Evolutionary conservation across 495 filamentous ascomycete genomes (phyloP).

Genomic region (Penicillium soppii): DNA sequence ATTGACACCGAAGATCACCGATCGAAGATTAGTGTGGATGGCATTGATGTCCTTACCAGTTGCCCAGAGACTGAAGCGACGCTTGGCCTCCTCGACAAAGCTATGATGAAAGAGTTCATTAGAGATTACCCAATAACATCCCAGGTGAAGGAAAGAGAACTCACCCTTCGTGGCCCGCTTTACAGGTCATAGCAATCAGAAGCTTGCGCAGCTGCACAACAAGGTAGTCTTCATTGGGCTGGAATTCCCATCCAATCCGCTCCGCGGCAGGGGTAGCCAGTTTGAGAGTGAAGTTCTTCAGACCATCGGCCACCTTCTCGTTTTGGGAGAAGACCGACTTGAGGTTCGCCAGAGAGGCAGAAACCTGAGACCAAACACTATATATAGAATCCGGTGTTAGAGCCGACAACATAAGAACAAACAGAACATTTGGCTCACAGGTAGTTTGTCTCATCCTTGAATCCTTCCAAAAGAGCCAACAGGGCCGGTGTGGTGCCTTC

Average conservation of each 20-base stretch:
- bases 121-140: constrained; percentile 11
- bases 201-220: constrained; percentile 76
- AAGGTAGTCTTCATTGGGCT: constrained; percentile 74
- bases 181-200: constrained; percentile 71
- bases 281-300: constrained; percentile 72
- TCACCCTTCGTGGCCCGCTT: constrained; percentile 69
- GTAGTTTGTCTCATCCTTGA: constrained; percentile 77
- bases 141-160: constrained; percentile 19
- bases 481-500: constrained; percentile 76
- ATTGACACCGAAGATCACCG: constrained; percentile 75
- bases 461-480: constrained; percentile 75
- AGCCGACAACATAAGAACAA: background rate
- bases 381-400: constrained; percentile 24
- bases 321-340: constrained; percentile 64
- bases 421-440: constrained; percentile 47
- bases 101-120: constrained; percentile 35
- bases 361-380: constrained; percentile 81
- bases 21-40: constrained; percentile 76
- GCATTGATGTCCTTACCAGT: constrained; percentile 63
- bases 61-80: constrained; percentile 72
- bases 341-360: constrained; percentile 64
- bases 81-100: constrained; percentile 65
- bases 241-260: constrained; percentile 82
- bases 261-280: constrained; percentile 70
- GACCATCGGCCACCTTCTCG: constrained; percentile 55